Conservation (phyloP, 495 filamentous ascomycete species). For the Aspergillus panamensis region DNA sequence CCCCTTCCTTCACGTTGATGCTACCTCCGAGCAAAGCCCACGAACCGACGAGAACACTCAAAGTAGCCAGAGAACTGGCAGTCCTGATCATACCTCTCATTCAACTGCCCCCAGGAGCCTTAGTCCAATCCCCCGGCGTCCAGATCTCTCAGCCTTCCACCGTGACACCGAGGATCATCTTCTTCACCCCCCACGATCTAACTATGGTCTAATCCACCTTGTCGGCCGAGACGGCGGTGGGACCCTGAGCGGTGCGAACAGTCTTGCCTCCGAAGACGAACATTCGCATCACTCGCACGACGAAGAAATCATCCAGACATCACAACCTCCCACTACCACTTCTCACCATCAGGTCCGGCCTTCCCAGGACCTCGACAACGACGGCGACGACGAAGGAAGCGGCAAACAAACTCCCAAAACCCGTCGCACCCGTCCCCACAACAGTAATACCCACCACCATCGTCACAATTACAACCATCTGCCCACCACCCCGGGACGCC, state of each 20-base stretch:
- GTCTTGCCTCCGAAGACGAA: constrained; percentile 43
- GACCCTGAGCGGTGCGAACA: constrained; percentile 42
- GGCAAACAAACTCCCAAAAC: constrained; percentile 26
- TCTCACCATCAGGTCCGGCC: constrained; percentile 18
- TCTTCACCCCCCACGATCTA: constrained; percentile 31
- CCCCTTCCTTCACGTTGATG: constrained; percentile 8
- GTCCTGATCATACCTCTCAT: not conserved
- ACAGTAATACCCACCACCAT: constrained; percentile 8
- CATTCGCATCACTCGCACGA: constrained; percentile 19
- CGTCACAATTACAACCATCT: constrained; percentile 24
- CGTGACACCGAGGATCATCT: constrained; percentile 39
- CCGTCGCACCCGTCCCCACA: constrained; percentile 27
- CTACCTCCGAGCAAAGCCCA: not conserved
- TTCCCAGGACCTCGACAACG: constrained; percentile 42
- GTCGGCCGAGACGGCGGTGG: constrained; percentile 46
- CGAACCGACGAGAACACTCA: not conserved
- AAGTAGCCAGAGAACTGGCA: constrained; percentile 1
- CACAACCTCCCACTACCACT: no score
- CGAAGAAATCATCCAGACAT: not conserved
- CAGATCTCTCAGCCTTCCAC: constrained; percentile 20
- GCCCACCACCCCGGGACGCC: constrained; percentile 2
- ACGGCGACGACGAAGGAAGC: constrained; percentile 53
- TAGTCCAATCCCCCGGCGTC: constrained; percentile 17
- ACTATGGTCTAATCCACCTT: constrained; percentile 36
- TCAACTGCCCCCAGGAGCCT: constrained; percentile 6